phyloP scores from a whole-genome alignment of 768 basidiomycete genomes.

The Pulveroboletus frians region DNA sequence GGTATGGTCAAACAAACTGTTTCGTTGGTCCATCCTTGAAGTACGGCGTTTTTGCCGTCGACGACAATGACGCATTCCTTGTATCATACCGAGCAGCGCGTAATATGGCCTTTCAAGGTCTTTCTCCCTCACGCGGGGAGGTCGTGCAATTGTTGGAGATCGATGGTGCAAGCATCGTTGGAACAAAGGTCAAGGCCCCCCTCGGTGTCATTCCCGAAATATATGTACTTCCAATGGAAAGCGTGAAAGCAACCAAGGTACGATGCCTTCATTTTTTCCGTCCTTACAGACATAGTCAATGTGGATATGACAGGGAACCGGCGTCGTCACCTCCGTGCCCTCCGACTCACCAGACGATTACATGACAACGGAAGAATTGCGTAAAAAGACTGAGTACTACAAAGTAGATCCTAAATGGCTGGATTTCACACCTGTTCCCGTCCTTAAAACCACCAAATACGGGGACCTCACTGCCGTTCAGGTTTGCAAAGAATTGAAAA shows the following conservation, averaged over 20 bases:
- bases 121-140: slow-evolving; percentile 65
- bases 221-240: slow-evolving; percentile 98
- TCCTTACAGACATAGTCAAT: slow-evolving; percentile 1
- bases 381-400: slow-evolving; percentile 96
- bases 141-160: slow-evolving; percentile 72
- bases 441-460: slow-evolving; percentile 85
- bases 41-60: slow-evolving; percentile 88
- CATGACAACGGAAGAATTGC: slow-evolving; percentile 81
- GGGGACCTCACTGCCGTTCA: slow-evolving; percentile 86
- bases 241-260: slow-evolving; percentile 90
- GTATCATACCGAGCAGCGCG: slow-evolving; percentile 86
- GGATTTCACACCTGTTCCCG: slow-evolving; percentile 78
- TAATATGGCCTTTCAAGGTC: slow-evolving; percentile 97
- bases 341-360: slow-evolving; percentile 99
- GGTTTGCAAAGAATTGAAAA: slow-evolving; percentile 84
- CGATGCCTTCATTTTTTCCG: slow-evolving; percentile 4
- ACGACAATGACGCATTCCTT: slow-evolving; percentile 82
- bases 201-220: slow-evolving; percentile 79
- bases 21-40: slow-evolving; percentile 89
- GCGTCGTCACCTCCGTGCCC: slow-evolving; percentile 96
- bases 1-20: slow-evolving; percentile 98
- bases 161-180: slow-evolving; percentile 74
- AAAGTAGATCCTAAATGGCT: slow-evolving; percentile 90
- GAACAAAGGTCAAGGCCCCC: slow-evolving; percentile 87
- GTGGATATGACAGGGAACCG: slow-evolving; percentile 66